Evolutionary conservation across 352 stramenopile genomes (phyloP).

Genomic region (Globisporangium acanthophoron): DNA sequence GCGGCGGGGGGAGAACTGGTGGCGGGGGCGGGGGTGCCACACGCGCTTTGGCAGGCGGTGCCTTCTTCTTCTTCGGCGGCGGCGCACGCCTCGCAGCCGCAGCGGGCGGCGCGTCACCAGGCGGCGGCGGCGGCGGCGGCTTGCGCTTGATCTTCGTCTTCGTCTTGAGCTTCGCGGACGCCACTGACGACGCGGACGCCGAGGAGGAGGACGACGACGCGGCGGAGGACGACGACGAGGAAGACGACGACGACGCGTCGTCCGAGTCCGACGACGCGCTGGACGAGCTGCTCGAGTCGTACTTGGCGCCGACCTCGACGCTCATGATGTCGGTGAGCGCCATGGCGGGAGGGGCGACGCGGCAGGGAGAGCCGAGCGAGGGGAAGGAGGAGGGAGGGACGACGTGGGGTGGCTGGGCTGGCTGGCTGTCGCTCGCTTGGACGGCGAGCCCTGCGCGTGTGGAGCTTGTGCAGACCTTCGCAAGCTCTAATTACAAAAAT

Average conservation of each 20-base stretch:
- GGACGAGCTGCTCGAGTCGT: slow-evolving; percentile 75
- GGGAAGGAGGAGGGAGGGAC: neutral
- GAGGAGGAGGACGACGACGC: slow-evolving; percentile 30
- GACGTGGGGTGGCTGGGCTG: neutral
- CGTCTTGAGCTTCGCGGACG: neutral
- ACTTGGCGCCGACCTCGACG: slow-evolving; percentile 67
- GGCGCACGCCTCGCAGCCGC: neutral
- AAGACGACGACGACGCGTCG: slow-evolving; percentile 36
- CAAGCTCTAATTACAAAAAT: neutral
- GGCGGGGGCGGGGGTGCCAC: slow-evolving; percentile 18
- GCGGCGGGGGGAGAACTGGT: slow-evolving; percentile 12
- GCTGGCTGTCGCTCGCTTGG: too few species aligned
- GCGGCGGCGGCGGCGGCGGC: neutral
- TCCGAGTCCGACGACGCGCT: slow-evolving; percentile 68
- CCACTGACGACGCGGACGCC: slow-evolving; percentile 11
- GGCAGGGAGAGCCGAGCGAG: neutral
- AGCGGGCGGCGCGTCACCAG: neutral
- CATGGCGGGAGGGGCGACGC: slow-evolving; percentile 21
- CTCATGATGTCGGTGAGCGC: slow-evolving; percentile 70
- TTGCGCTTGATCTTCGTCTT: neutral
- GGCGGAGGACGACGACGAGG: slow-evolving; percentile 24
- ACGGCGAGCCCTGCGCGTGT: neutral
- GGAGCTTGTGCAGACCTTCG: neutral
- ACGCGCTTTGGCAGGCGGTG: neutral
- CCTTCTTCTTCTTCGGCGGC: neutral